phyloP scores from a whole-genome alignment of 768 basidiomycete genomes.

The Polyporus arcularius region DNA sequence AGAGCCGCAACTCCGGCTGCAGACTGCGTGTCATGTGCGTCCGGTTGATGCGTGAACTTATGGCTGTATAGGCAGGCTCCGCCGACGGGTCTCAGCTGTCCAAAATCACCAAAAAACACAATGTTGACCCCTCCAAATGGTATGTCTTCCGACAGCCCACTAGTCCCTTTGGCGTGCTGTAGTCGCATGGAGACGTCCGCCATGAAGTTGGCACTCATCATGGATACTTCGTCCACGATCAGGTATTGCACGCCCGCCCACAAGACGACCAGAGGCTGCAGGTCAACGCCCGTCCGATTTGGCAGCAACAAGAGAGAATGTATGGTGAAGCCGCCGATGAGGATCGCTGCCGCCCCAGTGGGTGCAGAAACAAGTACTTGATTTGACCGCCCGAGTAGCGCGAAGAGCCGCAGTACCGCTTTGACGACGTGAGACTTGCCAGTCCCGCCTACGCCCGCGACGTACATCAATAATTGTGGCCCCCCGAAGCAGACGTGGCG shows the following conservation, averaged over 20 bases:
- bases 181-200: conserved; percentile 24
- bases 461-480: conserved; percentile 28
- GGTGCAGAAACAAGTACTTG: conserved; percentile 28
- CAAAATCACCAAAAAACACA: conserved; percentile 34
- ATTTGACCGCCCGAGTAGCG: not conserved
- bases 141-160: not conserved
- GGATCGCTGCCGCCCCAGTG: conserved; percentile 32
- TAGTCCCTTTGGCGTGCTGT: conserved; percentile 21
- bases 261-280: conserved; percentile 6
- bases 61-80: conserved; percentile 22
- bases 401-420: conserved; percentile 23
- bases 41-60: not conserved
- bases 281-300: not conserved
- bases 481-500: not conserved
- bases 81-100: conserved; percentile 28
- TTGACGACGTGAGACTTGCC: conserved; percentile 33
- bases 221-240: conserved; percentile 26
- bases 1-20: not conserved
- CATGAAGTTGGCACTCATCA: conserved; percentile 25
- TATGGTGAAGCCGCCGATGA: conserved; percentile 32
- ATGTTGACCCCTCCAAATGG: conserved; percentile 36
- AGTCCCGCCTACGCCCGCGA: conserved; percentile 32
- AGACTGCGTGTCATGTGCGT: too few relatives aligned
- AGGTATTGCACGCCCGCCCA: conserved; percentile 23
- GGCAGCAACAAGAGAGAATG: conserved; percentile 28